Evolutionary conservation across 768 basidiomycete species (phyloP), one percentile per base, ranked within the genome.

Genomic region (Mycena filopes): DNA sequence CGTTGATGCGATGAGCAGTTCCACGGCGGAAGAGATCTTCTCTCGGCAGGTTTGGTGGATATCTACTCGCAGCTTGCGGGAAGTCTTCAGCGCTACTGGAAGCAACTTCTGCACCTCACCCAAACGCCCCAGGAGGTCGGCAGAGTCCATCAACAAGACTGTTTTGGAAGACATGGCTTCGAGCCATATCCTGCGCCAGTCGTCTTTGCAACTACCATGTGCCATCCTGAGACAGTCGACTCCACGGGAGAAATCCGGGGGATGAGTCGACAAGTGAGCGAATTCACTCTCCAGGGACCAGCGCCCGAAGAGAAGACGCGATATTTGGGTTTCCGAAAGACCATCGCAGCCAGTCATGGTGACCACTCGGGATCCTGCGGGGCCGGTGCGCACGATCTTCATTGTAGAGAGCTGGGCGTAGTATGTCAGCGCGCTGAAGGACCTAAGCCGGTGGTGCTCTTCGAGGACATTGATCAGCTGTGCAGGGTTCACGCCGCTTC

Each of bases 401-500:
- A 54, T 54, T 15, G 16, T 3, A 4, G 29, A 55, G 28, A 55
- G 54, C 42, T 55, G 54, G 54, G 54, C 54, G 20, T 43, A 43
- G 29, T 55, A 55, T n/a, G 54, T 55, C 40, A 43, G 16, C 8
- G 25, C 50, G 18, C 11, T 29, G 54, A 55, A 43, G 42, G 26
- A 28, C 40, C 16, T 25, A 26, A 42, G 42, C 15, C n/a, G n/a
- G n/a, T 43, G 28, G 18, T 29, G 16, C 12, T 13, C 26, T 29
- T 55, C 54, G 25, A 55, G 26, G 16, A 42, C 18, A 18, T 18
- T n/a, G 28, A 55, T 55, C 10, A 55, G 33, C 21, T n/a, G 54
- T 15, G 42, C 41, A 18, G 40, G 54, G 11, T 55, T 43, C 25
- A 55, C 54, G 42, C 54, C 41, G 26, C 28, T 43, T 20, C 12